These are phyloP conservation scores for Phytopythium ostracodes DNA, from an alignment of 352 stramenopile genomes.

Conservation along the genomic window DNA sequence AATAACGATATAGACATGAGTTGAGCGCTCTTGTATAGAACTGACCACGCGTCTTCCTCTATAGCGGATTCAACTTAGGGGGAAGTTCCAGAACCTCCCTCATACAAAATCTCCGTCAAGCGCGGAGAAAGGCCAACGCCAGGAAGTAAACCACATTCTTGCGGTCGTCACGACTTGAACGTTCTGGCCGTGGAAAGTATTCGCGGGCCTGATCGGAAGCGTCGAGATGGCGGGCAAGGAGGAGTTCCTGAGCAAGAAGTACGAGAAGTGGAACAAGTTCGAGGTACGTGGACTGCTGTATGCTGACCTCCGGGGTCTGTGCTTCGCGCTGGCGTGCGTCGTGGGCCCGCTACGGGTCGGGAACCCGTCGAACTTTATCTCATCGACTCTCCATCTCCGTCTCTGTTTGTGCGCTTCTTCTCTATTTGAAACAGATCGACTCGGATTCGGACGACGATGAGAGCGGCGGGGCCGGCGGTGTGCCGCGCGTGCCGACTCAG, in stretches of 20 bases:
- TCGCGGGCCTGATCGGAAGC: not conserved
- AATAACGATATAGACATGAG: not conserved
- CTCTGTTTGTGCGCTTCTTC: not conserved
- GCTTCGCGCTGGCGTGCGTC: not conserved
- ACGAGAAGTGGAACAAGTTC: constrained; percentile 88
- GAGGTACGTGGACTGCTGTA: constrained; percentile 30
- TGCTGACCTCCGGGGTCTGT: not conserved
- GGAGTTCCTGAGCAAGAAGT: constrained; percentile 83
- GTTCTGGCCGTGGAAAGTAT: no score
- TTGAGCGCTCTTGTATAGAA: constrained; percentile 1
- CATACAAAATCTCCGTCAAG: not conserved
- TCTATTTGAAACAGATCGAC: constrained; percentile 28
- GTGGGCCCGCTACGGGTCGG: not conserved
- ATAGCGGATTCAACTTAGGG: not conserved
- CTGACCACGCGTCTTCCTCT: constrained; percentile 3
- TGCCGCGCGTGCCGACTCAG: constrained; percentile 66
- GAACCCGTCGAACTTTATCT: not conserved
- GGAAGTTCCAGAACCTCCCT: not conserved
- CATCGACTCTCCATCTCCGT: not conserved
- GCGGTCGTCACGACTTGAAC: no score
- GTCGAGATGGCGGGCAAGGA: constrained; percentile 39
- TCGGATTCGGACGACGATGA: constrained; percentile 52
- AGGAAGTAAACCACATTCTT: no score
- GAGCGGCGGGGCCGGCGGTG: constrained; percentile 24
- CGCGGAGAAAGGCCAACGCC: not conserved